Base-by-base conservation (phyloP, 148 eudicot genomes). In the Rhododendron kiyosumense region DNA sequence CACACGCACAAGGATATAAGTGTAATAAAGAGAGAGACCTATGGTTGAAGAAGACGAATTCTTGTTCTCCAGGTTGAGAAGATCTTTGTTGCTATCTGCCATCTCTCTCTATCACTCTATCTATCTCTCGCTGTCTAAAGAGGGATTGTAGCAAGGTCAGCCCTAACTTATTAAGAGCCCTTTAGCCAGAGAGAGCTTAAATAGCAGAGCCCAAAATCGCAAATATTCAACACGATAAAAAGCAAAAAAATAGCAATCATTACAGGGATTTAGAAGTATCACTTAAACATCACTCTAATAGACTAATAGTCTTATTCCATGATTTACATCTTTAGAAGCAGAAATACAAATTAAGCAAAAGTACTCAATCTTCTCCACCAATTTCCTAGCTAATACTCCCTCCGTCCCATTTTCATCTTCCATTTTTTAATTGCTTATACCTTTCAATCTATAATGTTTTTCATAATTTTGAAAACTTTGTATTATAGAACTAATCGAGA, bases 31-130 rank as follows among this genome's bases (percentile, higher is more conserved):
- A 71, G 30, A 10, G 24, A 26, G 2, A 91, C 93, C 93, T 84
- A 84, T 86, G 30, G 90, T 86, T 12, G 28, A 87, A 5, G 90
- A 88, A 80, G 92, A 87, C 52, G 88, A 88, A 59, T 86, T 61
- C 0, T 78, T 83, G 81, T 87, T 24, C 90, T 93, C 95, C 76
- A 92, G 88, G 22, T 91, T 85, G 78, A 93, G 67, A 24, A 93
- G 89, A 85, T 89, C 92, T 86, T 90, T 91, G 89, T 91, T 93
- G 79, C 83, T 93, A 17, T 82, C 74, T 15, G 28, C 75, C 87
- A 86, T 86, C 49, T 86, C 78, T 74, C 81, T 79, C 57, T 85
- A 0, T 54, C 61, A 15, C 36, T 7, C 69, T 63, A 3, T 54
- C 61, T 54, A 0, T 54, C 22, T 61, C 69, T 63, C 2, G 8